phyloP scores from a whole-genome alignment of 2,329 filamentous ascomycete genomes.

The Ophiostoma ips region DNA sequence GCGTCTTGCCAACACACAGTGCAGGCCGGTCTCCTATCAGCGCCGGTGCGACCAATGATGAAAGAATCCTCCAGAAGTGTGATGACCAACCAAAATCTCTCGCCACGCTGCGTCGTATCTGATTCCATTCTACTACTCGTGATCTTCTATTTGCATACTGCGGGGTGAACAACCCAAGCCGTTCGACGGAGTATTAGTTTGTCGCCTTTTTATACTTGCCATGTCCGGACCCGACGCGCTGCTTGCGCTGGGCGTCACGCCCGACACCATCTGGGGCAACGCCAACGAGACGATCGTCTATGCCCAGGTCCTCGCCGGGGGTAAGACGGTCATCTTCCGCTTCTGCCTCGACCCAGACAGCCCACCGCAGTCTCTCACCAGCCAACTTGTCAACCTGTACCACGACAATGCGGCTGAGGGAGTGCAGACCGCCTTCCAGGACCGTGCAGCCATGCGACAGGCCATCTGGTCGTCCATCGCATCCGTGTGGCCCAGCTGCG shows the following conservation, averaged over 20 bases:
- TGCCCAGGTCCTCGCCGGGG: neutral
- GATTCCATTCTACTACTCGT: too few relatives aligned
- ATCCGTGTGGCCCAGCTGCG: constrained; percentile 1
- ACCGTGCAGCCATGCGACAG: neutral
- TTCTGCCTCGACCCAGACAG: neutral
- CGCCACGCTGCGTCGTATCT: too few relatives aligned
- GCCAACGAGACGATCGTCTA: neutral
- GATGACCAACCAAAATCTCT: too few relatives aligned
- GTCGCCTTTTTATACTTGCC: too few relatives aligned
- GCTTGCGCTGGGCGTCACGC: constrained; percentile 16
- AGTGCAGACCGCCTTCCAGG: neutral
- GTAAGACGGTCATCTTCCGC: neutral
- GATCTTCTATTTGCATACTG: too few relatives aligned
- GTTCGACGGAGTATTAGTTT: too few relatives aligned
- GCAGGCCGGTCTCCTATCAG: too few relatives aligned
- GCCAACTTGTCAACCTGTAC: neutral
- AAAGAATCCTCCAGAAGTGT: too few relatives aligned
- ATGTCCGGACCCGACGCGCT: too few relatives aligned
- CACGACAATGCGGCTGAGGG: neutral
- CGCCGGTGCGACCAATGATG: too few relatives aligned
- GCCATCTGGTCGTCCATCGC: neutral
- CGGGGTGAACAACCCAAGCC: too few relatives aligned
- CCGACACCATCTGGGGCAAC: neutral
- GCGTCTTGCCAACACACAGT: too few relatives aligned
- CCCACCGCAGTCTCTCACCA: neutral